These are phyloP conservation scores for Viola odorata DNA, from an alignment of 345 rosid genomes.

Conservation along the genomic window DNA sequence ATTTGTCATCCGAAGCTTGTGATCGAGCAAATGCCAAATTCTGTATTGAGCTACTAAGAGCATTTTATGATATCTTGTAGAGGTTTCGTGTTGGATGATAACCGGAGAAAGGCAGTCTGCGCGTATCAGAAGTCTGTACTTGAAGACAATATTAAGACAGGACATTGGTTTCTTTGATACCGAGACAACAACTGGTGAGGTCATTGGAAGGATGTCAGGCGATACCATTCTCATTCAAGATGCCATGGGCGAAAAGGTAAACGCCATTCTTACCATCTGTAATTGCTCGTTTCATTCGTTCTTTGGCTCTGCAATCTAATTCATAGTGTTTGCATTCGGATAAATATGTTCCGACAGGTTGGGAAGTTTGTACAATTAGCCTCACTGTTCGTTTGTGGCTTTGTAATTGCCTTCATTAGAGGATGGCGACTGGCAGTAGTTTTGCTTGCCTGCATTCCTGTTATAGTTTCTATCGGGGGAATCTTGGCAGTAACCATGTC, in stretches of 20 bases:
- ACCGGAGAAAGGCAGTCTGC: slow-evolving; percentile 82
- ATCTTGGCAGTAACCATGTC: slow-evolving; percentile 48
- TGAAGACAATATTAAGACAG: slow-evolving; percentile 77
- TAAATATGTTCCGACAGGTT: slow-evolving; percentile 33
- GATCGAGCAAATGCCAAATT: background rate
- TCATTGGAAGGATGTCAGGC: slow-evolving; percentile 88
- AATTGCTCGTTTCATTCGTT: background rate
- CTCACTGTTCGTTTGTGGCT: slow-evolving; percentile 65
- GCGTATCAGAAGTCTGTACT: slow-evolving; percentile 64
- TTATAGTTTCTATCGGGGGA: slow-evolving; percentile 49
- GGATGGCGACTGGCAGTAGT: slow-evolving; percentile 57
- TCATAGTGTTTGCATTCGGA: background rate
- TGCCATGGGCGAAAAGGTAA: slow-evolving; percentile 93
- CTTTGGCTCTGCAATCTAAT: background rate
- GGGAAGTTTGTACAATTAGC: slow-evolving; percentile 67
- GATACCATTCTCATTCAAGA: slow-evolving; percentile 89
- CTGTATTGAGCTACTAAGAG: too few relatives aligned
- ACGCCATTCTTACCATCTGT: background rate
- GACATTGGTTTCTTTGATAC: slow-evolving; percentile 80
- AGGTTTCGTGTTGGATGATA: slow-evolving; percentile 89
- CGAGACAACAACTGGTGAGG: slow-evolving; percentile 84
- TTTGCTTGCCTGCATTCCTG: slow-evolving; percentile 59
- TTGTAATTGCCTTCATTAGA: slow-evolving; percentile 46
- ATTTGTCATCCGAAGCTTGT: background rate
- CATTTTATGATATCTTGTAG: slow-evolving; percentile 26